A percentile compares a stretch with the other conserved stretches of the same genome.
Conservation (phyloP, 2,329 filamentous ascomycete species). For the Colletotrichum brevisporum region DNA sequence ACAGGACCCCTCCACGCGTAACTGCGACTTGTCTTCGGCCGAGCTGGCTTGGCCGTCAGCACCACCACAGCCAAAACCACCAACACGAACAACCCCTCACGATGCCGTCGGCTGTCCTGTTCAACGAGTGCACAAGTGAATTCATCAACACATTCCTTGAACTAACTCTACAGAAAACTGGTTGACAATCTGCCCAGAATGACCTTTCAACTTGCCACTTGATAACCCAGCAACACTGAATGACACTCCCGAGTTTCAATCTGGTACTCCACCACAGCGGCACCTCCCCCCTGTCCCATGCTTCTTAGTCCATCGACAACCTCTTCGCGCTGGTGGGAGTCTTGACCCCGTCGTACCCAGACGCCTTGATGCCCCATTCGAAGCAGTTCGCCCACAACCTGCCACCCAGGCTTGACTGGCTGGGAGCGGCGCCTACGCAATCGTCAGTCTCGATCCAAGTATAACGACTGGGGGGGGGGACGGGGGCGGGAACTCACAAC, state of each 20-base stretch:
- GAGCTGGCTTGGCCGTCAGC: constrained; percentile 3
- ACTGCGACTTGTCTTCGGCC: constrained; percentile 28
- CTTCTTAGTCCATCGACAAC: not conserved
- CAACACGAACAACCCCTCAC: too few relatives aligned
- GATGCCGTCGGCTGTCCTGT: too few relatives aligned
- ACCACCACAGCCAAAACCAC: too few relatives aligned
- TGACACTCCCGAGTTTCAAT: not conserved
- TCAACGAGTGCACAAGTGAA: not conserved
- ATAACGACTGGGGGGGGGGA: too few relatives aligned
- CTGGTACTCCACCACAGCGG: too few relatives aligned
- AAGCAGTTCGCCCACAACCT: constrained; percentile 31
- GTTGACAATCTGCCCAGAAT: not conserved
- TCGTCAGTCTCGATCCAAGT: constrained; percentile 6
- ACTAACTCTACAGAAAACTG: not conserved
- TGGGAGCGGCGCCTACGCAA: constrained; percentile 9
- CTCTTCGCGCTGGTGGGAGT: not conserved
- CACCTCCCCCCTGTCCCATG: too few relatives aligned
- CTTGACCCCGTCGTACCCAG: constrained; percentile 24
- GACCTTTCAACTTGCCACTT: not conserved
- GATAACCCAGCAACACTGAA: not conserved
- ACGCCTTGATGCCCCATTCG: constrained; percentile 37
- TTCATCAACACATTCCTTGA: not conserved
- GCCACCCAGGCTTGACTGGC: not conserved
- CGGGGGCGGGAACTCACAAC: constrained; percentile 31
- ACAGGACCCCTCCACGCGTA: constrained; percentile 2